Evolutionary conservation across 2,329 filamentous ascomycete species (phyloP).

Genomic region (Colletotrichum ledebouriae): DNA sequence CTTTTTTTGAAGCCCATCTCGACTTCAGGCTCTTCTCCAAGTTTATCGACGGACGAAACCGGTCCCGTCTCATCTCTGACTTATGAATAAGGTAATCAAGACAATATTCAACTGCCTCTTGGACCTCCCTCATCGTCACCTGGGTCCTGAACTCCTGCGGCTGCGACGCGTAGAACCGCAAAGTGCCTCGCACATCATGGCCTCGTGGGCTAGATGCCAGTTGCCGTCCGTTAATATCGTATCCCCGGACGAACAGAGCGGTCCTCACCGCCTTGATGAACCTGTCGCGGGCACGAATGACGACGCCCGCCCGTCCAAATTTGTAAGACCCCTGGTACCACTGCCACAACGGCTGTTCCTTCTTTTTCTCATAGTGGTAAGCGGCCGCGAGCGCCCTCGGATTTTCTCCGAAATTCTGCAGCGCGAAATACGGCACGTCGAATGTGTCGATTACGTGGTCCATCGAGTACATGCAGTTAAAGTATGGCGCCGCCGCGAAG

Average conservation of each 20-base stretch:
- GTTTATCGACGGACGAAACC: too few relatives aligned
- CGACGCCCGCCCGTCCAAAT: not conserved
- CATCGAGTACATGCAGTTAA: conserved; percentile 7
- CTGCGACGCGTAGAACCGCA: not conserved
- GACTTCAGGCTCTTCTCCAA: not conserved
- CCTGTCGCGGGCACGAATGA: conserved; percentile 15
- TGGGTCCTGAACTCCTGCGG: conserved; percentile 2
- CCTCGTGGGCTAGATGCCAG: not conserved
- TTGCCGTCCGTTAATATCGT: conserved; percentile 19
- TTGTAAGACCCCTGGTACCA: not conserved
- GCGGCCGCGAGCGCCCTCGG: conserved; percentile 5
- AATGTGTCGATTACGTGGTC: conserved; percentile 20
- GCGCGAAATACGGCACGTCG: not conserved
- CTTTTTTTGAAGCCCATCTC: conserved; percentile 1
- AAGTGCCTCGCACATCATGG: conserved; percentile 17
- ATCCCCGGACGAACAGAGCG: conserved; percentile 25
- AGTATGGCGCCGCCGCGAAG: not conserved
- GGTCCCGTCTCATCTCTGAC: too few relatives aligned
- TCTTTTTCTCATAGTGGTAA: conserved; percentile 27
- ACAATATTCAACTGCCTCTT: conserved; percentile 8
- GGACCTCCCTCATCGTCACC: conserved; percentile 20
- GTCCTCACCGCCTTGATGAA: conserved; percentile 13
- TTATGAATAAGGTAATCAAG: conserved; percentile 3
- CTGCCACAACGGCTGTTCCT: conserved; percentile 22
- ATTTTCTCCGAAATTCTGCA: not conserved